These are phyloP conservation scores for Dacryopinax primogenitus DNA, from an alignment of 768 basidiomycete genomes.

Conservation along the genomic window DNA sequence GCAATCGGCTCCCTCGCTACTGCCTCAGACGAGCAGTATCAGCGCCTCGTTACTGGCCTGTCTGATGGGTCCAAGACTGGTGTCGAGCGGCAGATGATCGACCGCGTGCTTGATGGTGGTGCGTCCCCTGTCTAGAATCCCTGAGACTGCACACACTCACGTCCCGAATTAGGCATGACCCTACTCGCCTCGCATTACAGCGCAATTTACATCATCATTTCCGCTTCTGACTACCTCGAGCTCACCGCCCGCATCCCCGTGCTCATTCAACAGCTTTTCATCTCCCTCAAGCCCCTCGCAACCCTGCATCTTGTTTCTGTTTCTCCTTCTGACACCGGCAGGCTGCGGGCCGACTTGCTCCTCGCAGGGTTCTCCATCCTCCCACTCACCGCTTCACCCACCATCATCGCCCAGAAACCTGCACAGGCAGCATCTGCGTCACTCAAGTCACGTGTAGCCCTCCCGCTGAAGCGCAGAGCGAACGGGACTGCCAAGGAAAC, in stretches of 20 bases:
- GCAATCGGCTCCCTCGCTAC: conserved; percentile 68
- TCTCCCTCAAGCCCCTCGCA: conserved; percentile 52
- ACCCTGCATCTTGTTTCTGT: conserved; percentile 54
- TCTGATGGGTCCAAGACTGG: conserved; percentile 28
- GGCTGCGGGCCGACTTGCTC: conserved; percentile 46
- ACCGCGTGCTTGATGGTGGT: conserved; percentile 74
- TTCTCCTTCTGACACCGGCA: conserved; percentile 29
- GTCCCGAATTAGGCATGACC: conserved; percentile 38
- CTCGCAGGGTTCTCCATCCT: conserved; percentile 54
- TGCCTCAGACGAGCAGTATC: conserved; percentile 69
- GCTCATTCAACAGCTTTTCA: conserved; percentile 48
- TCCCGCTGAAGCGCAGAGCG: conserved; percentile 29
- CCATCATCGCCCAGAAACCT: conserved; percentile 61
- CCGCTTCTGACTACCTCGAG: conserved; percentile 46
- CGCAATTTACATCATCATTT: conserved; percentile 55
- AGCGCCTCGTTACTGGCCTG: conserved; percentile 49
- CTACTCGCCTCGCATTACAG: conserved; percentile 45
- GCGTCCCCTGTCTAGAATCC: conserved; percentile 18
- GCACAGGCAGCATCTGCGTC: conserved; percentile 33
- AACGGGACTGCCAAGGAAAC: conserved; percentile 48
- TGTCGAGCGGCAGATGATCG: conserved; percentile 70
- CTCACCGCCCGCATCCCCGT: conserved; percentile 40
- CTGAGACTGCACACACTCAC: neutral
- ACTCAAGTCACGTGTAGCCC: conserved; percentile 27
- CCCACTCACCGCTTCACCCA: conserved; percentile 30